Evolutionary conservation across 306 rosid genomes (phyloP), one percentile per base, ranked within the genome.

Genomic region (Canavalia ensiformis): DNA sequence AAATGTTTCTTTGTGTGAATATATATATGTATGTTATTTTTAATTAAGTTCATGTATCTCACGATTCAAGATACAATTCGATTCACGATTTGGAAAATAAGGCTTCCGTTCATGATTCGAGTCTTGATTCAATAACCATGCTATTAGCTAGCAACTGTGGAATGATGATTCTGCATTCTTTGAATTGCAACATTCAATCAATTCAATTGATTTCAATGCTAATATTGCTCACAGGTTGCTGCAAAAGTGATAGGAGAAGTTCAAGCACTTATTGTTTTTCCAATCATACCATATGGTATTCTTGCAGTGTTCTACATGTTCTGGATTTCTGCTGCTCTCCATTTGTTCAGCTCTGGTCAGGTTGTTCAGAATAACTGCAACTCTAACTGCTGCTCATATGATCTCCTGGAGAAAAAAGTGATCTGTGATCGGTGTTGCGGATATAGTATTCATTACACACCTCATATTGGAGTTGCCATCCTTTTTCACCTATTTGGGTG

Each of bases 241-340:
- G 98, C 98, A 59, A 94, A 94, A 91, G 97, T 92, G 83, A 92
- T 94, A 37, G 94, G 98, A 82, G 98, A 94, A 88, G 97, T 91
- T 81, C 97, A 86, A 85, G 97, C 93, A 2, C 94, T 94, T 78
- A 91, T 91, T 62, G 84, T 90, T 68, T 94, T 92, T 68, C 98
- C 98, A 25, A 39, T 91, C 85, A 87, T 94, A 70, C 98, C 98
- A 57, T 92, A 86, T 77, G 78, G 87, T n/a, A 82, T 92, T 87
- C 97, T 94, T 84, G 97, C 94, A 25, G 81, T 94, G 68, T 94
- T 94, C 85, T 94, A 92, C 88, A 94, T 91, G 91, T 81, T 94
- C 82, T 94, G 98, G 98, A 73, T 92, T 77, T 92, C 97, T 51
- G 97, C 91, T 80, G 94, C 93, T 79, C 86, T 94, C 77, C 81